These are phyloP conservation scores for Penicillium ucsense DNA, from an alignment of 495 filamentous ascomycete species.

Conservation along the genomic window DNA sequence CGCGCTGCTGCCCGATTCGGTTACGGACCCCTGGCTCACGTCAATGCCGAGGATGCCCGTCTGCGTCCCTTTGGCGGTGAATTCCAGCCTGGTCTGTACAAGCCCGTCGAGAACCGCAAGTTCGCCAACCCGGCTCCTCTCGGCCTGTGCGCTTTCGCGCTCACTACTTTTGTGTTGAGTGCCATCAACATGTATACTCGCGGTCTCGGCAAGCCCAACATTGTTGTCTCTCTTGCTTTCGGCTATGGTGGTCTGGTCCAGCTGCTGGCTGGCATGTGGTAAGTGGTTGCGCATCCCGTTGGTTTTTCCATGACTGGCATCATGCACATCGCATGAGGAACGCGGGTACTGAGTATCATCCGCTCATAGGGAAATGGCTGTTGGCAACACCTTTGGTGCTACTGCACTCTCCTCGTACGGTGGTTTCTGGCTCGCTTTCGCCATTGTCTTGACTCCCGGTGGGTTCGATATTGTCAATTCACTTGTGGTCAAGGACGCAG, in stretches of 20 bases:
- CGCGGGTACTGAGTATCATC: neutral
- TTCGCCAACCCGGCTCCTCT: constrained; percentile 84
- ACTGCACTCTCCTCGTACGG: constrained; percentile 95
- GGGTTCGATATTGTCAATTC: constrained; percentile 49
- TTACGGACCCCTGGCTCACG: constrained; percentile 58
- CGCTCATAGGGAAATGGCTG: constrained; percentile 80
- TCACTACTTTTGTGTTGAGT: constrained; percentile 91
- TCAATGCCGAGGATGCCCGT: constrained; percentile 51
- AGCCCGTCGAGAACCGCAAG: constrained; percentile 63
- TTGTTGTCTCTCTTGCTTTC: constrained; percentile 62
- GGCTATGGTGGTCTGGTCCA: constrained; percentile 87
- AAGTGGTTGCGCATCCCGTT: constrained; percentile 30
- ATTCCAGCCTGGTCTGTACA: constrained; percentile 91
- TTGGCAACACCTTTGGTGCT: constrained; percentile 96
- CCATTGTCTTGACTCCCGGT: constrained; percentile 76
- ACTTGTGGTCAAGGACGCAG: constrained; percentile 5
- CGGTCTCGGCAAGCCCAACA: constrained; percentile 49
- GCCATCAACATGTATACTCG: constrained; percentile 69
- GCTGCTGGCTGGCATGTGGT: constrained; percentile 96
- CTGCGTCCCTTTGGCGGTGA: constrained; percentile 88
- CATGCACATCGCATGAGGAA: neutral
- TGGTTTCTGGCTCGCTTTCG: constrained; percentile 94
- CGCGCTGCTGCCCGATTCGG: constrained; percentile 41
- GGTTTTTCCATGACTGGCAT: neutral
- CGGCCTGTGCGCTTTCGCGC: constrained; percentile 79